These are phyloP conservation scores for Pichia phayaonensis DNA, from an alignment of 805 yeast species.

Conservation along the genomic window DNA sequence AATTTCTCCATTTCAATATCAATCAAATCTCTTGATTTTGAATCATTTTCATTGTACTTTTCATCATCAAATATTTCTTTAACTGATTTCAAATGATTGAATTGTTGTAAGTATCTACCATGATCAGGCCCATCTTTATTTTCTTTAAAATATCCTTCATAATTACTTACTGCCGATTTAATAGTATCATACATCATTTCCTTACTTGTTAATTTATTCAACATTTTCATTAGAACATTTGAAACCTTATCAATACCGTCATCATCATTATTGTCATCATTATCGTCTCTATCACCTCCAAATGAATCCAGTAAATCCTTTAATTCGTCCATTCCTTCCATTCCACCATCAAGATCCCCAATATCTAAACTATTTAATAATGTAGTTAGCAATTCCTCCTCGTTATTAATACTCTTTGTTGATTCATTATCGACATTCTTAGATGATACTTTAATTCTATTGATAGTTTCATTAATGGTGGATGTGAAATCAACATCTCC, in stretches of 20 bases:
- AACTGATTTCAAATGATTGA: constrained; percentile 50
- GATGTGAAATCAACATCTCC: constrained; percentile 44
- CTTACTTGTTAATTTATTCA: constrained; percentile 76
- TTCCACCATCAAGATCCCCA: constrained; percentile 2
- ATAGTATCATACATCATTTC: constrained; percentile 84
- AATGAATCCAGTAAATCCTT: background rate
- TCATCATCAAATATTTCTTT: constrained; percentile 60
- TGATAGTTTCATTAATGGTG: constrained; percentile 69
- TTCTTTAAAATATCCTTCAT: constrained; percentile 60
- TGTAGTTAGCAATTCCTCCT: constrained; percentile 49
- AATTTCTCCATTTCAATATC: constrained; percentile 54
- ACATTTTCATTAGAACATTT: constrained; percentile 59
- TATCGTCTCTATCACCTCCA: constrained; percentile 12
- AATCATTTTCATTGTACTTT: constrained; percentile 47
- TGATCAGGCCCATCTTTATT: constrained; percentile 26
- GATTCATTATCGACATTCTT: constrained; percentile 53
- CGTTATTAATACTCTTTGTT: constrained; percentile 29
- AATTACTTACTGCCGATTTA: constrained; percentile 68
- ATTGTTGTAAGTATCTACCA: constrained; percentile 53
- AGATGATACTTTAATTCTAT: constrained; percentile 73
- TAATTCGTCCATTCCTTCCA: constrained; percentile 28
- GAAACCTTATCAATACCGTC: constrained; percentile 32
- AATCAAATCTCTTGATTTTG: constrained; percentile 41
- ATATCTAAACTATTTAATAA: constrained; percentile 55
- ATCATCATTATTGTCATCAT: constrained; percentile 25